phyloP scores from a whole-genome alignment of 305 asterid genomes.

The Fraxinus platypoda region DNA sequence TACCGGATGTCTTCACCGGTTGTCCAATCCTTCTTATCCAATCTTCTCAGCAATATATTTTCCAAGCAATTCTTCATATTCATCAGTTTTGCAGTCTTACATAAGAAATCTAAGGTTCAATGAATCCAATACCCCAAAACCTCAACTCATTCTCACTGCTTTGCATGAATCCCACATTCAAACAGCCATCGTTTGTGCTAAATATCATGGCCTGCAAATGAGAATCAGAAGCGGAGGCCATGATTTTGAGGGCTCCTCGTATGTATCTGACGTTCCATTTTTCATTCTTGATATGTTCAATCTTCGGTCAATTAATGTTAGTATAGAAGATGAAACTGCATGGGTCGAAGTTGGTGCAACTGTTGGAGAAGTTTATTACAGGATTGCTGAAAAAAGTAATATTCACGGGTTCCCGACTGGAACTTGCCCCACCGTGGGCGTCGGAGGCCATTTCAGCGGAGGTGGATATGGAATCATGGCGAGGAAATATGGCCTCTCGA shows the following conservation, averaged over 20 bases:
- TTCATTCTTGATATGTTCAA: constrained; percentile 38
- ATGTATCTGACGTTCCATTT: constrained; percentile 27
- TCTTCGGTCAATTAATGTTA: constrained; percentile 22
- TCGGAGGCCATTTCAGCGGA: constrained; percentile 44
- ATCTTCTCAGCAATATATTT: constrained; percentile 35
- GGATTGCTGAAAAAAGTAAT: constrained; percentile 27
- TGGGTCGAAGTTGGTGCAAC: constrained; percentile 42
- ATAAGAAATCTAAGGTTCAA: constrained; percentile 42
- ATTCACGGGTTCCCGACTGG: constrained; percentile 28
- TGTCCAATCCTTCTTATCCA: constrained; percentile 25
- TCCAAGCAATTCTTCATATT: constrained; percentile 37
- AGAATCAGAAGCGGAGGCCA: constrained; percentile 63
- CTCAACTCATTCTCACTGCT: constrained; percentile 47
- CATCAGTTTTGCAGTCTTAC: constrained; percentile 33
- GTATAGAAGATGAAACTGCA: constrained; percentile 19
- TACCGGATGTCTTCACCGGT: constrained; percentile 34
- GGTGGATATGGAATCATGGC: constrained; percentile 38
- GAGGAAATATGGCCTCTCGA: constrained; percentile 26
- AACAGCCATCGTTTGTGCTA: constrained; percentile 36
- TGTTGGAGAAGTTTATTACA: constrained; percentile 37
- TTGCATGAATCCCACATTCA: constrained; percentile 40
- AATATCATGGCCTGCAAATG: constrained; percentile 31
- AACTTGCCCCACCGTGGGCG: constrained; percentile 32
- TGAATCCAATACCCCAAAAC: constrained; percentile 37
- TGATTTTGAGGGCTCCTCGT: constrained; percentile 54